Percentiles rank a stretch among this genome's conserved stretches.
Evolutionary conservation across 495 filamentous ascomycete genomes (phyloP).

Genomic region (Neurospora terricola): DNA sequence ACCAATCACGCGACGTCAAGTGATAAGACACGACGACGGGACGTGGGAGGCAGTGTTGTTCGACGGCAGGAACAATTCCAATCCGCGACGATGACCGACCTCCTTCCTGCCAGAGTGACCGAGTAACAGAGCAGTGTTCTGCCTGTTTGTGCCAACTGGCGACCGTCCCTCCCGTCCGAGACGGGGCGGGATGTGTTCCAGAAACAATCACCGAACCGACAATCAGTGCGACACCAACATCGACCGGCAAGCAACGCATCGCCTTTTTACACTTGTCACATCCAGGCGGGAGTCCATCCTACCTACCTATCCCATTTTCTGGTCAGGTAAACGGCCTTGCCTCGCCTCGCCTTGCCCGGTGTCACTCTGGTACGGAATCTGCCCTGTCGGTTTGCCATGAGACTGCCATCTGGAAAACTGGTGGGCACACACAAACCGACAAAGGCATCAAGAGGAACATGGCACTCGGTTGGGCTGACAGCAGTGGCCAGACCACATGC

Average conservation of each 20-base stretch:
- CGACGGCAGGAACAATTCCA: neutral
- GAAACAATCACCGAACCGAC: neutral
- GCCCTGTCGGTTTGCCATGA: neutral
- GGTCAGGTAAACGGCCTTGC: neutral
- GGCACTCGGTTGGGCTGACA: neutral
- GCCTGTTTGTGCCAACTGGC: neutral
- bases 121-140: neutral
- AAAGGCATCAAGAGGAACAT: neutral
- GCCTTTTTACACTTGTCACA: neutral
- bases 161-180: neutral
- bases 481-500: neutral
- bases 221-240: neutral
- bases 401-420: neutral
- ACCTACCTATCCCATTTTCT: neutral
- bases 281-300: neutral
- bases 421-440: neutral
- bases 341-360: neutral
- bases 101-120: neutral
- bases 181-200: neutral
- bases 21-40: neutral
- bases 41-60: neutral
- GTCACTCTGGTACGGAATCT: neutral
- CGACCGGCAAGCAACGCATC: neutral
- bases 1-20: neutral
- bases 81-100: neutral